Conservation (phyloP, 495 filamentous ascomycete species). For the Neurospora sp. region DNA sequence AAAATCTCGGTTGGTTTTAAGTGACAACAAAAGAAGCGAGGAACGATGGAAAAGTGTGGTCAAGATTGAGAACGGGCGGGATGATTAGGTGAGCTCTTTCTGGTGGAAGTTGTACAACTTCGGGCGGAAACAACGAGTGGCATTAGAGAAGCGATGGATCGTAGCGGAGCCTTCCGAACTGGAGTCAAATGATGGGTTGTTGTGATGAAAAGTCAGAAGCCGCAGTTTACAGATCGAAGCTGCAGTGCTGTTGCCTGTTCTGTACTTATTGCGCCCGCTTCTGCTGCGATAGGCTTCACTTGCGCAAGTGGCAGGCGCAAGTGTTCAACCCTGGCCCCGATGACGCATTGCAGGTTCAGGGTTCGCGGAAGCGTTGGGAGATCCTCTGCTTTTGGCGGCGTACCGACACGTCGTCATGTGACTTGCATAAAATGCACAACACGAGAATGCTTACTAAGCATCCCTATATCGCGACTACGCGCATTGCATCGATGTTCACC, state of each 20-base stretch:
- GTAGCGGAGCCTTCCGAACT: background rate
- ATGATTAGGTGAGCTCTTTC: background rate
- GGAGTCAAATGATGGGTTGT: background rate
- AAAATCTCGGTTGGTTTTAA: background rate
- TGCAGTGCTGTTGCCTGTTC: background rate
- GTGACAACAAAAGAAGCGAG: background rate
- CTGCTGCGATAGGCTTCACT: background rate
- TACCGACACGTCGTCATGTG: constrained; percentile 7
- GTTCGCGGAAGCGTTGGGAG: background rate
- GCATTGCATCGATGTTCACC: background rate
- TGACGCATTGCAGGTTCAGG: background rate
- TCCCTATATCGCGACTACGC: background rate
- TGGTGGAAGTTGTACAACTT: background rate
- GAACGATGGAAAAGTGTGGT: background rate
- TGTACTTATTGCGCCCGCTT: background rate
- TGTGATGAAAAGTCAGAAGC: background rate
- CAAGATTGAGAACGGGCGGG: background rate
- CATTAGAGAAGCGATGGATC: background rate
- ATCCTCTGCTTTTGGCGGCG: background rate
- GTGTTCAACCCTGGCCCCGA: background rate
- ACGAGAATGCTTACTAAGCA: background rate
- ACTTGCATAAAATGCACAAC: background rate
- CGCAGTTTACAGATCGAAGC: background rate
- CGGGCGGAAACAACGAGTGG: background rate
- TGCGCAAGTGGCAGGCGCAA: background rate